Evolutionary conservation across 768 basidiomycete species (phyloP).

Genomic region (Chalciporus piperatus): DNA sequence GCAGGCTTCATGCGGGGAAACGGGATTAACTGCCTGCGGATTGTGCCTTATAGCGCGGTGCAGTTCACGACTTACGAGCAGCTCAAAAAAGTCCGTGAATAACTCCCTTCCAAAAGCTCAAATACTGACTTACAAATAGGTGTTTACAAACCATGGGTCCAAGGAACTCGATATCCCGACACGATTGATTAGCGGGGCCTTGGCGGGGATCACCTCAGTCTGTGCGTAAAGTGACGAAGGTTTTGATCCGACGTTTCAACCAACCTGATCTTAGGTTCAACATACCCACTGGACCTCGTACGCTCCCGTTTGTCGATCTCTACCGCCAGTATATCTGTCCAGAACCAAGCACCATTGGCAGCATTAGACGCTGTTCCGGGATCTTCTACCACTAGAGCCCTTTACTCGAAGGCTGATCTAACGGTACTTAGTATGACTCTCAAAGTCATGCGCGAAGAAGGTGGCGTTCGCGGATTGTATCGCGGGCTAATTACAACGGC

Average conservation of each 20-base stretch:
- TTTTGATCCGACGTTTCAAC: conserved; percentile 9
- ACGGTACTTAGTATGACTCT: conserved; percentile 87
- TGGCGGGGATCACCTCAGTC: conserved; percentile 94
- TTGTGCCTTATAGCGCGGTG: conserved; percentile 89
- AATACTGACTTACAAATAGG: conserved; percentile 40
- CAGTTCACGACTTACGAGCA: conserved; percentile 90
- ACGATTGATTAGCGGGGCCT: conserved; percentile 79
- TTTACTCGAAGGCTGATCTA: conserved; percentile 51
- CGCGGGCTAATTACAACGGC: conserved; percentile 83
- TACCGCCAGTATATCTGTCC: conserved; percentile 68
- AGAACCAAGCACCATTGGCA: conserved; percentile 21
- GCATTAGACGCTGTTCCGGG: conserved; percentile 25
- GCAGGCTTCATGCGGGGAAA: conserved; percentile 94
- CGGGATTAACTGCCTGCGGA: conserved; percentile 86
- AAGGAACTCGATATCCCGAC: conserved; percentile 85
- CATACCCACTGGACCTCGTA: conserved; percentile 93
- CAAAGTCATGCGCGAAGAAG: conserved; percentile 90
- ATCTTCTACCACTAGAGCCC: conserved; percentile 26
- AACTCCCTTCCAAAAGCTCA: conserved; percentile 1
- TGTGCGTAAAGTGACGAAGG: conserved; percentile 49
- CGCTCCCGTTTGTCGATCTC: conserved; percentile 91
- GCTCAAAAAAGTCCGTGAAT: conserved; percentile 67
- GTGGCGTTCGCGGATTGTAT: conserved; percentile 83
- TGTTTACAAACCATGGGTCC: conserved; percentile 68
- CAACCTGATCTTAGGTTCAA: conserved; percentile 51